These are phyloP conservation scores for Neofusicoccum ribis DNA, from an alignment of 2,329 filamentous ascomycete species.

Conservation along the genomic window DNA sequence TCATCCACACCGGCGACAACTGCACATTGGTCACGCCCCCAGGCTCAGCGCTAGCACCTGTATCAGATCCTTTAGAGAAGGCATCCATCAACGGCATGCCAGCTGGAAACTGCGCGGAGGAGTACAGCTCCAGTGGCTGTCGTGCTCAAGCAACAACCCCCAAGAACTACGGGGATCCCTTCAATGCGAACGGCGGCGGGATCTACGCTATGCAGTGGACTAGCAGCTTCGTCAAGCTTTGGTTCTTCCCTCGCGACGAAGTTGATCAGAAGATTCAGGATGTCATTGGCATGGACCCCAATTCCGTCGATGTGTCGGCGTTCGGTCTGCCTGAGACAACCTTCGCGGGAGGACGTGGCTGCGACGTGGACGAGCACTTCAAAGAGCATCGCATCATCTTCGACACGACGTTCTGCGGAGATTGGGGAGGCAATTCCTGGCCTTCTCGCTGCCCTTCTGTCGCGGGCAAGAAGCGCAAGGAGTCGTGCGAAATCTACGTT, in stretches of 20 bases:
- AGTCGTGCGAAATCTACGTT: slow-evolving; percentile 29
- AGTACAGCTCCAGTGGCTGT: slow-evolving; percentile 28
- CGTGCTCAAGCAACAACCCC: slow-evolving; percentile 7
- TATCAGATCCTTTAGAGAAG: neutral
- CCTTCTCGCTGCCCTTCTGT: slow-evolving; percentile 54
- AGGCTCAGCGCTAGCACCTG: neutral
- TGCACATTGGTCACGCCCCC: slow-evolving; percentile 24
- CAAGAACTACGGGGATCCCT: slow-evolving; percentile 23
- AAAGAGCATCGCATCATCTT: slow-evolving; percentile 40
- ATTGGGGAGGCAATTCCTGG: slow-evolving; percentile 74
- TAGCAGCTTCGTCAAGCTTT: slow-evolving; percentile 24
- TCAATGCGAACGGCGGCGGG: slow-evolving; percentile 25
- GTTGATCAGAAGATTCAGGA: slow-evolving; percentile 46
- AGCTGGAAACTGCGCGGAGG: slow-evolving; percentile 15
- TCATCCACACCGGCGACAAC: slow-evolving; percentile 20
- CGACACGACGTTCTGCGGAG: slow-evolving; percentile 44
- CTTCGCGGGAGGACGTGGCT: slow-evolving; percentile 49
- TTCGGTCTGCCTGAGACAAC: slow-evolving; percentile 66
- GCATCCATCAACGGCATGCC: neutral
- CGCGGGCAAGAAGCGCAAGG: slow-evolving; percentile 20
- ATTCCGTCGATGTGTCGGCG: slow-evolving; percentile 57
- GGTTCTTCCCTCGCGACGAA: slow-evolving; percentile 26
- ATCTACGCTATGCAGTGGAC: slow-evolving; percentile 39
- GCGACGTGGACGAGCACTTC: slow-evolving; percentile 39
- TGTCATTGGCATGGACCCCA: neutral